Conservation (phyloP, 208 protist genomes). For the Acanthamoeba castellanii region DNA sequence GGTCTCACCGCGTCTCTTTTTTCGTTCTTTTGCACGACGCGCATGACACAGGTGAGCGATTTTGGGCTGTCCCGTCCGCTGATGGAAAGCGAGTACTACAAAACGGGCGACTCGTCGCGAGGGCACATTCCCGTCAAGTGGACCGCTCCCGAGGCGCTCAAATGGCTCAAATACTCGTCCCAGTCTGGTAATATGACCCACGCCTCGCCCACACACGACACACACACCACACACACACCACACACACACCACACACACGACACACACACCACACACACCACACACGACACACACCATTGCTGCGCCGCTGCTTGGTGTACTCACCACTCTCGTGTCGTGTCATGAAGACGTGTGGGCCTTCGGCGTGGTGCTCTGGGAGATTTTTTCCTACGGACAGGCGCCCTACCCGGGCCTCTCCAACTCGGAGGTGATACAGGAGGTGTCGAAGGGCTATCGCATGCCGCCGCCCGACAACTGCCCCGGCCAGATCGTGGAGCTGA, state of each 20-base stretch:
- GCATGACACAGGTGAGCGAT: background rate
- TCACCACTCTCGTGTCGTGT: too few species aligned
- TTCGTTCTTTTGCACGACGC: too few species aligned
- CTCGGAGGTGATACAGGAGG: constrained; percentile 56
- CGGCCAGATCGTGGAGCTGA: background rate
- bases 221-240: too few species aligned
- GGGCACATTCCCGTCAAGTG: constrained; percentile 59
- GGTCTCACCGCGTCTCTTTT: too few species aligned
- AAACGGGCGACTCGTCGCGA: background rate
- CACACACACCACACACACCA: too few species aligned
- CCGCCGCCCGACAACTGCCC: constrained; percentile 26
- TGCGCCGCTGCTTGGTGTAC: too few species aligned
- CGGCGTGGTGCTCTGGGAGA: constrained; percentile 67
- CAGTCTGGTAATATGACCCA: background rate
- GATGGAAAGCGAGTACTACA: constrained; percentile 52
- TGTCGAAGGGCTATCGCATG: constrained; percentile 55
- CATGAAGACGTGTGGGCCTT: constrained; percentile 56
- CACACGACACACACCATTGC: background rate
- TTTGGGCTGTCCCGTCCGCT: constrained; percentile 58
- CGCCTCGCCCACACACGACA: background rate
- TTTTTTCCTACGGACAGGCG: constrained; percentile 22
- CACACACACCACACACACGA: background rate
- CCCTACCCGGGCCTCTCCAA: constrained; percentile 58
- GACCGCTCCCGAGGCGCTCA: constrained; percentile 64
- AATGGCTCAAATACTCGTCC: constrained; percentile 56